Evolutionary conservation across 2,329 filamentous ascomycete species (phyloP), one percentile per base, ranked within the genome.

Genomic region (Stagonosporopsis rhizophila): DNA sequence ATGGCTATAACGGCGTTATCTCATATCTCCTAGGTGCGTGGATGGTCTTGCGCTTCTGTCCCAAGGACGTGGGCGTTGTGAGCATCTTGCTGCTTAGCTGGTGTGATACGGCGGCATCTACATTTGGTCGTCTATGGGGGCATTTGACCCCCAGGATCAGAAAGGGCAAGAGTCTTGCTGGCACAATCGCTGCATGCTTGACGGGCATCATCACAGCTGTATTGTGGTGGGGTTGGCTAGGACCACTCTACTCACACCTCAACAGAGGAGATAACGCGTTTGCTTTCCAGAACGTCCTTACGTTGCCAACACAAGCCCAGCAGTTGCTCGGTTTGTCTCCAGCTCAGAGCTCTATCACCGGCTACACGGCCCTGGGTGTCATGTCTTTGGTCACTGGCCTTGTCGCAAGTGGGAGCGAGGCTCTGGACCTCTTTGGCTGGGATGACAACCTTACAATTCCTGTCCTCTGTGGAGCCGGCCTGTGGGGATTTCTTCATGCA

Each of bases 371-470:
- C 1, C 81, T 98, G 32, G 89, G 87, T 4, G 80, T 91, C 56
- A 87, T 98, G 85, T 91, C 92, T 71, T 63, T 96, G 35, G 91
- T 90, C 79, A 93, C 93, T 6, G 95, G 95, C n/a, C 78, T 98
- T 39, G 86, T 94, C 49, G 95, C 92, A 38, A 91, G 92, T 53
- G 87, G 88, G 40, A 97, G 92, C 70, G 95, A 99, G 78, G 89
- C 94, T 15, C 83, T 96, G 41, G 92, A 99, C 78, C 71, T 98
- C 0, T 97, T 92, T 74, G 91, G 92, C 44, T 93, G 92, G 90
- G 95, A 99, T 71, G 95, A 99, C 78, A 99, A 99, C 77, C 81
- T 99, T 67, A 98, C 94, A 45, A 99, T 99, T 75, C 95, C 95
- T 2, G 87, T 96, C 23, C 82, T 99, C 45, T 96, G 92, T 72